phyloP scores from a whole-genome alignment of 1,139 yeast species.

The Saccharomyces hybrid region DNA sequence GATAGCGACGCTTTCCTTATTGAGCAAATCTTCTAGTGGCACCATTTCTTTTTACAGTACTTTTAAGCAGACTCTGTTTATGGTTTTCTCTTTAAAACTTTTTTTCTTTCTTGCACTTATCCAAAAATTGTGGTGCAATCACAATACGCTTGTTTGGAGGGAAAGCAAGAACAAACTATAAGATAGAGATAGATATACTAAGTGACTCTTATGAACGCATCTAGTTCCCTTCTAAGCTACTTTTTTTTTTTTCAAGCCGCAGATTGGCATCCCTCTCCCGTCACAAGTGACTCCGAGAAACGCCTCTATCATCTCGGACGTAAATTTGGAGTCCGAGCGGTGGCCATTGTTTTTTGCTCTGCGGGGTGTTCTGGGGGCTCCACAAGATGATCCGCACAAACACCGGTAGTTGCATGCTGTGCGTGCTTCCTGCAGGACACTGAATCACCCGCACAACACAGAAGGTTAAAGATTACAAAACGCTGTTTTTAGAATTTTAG shows the following conservation, averaged over 20 bases:
- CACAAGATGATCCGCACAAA: no score
- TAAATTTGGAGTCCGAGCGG: background rate
- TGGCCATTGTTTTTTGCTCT: background rate
- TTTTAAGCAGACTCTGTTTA: background rate
- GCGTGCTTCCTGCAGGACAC: background rate
- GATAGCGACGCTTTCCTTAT: constrained; percentile 11
- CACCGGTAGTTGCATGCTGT: no score
- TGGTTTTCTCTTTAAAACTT: background rate
- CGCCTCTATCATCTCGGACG: background rate
- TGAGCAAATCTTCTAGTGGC: constrained; percentile 16
- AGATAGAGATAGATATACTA: no score
- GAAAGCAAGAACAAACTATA: background rate
- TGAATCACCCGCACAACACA: background rate
- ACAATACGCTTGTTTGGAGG: background rate
- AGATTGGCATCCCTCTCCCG: background rate
- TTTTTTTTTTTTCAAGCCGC: background rate
- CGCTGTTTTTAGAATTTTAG: background rate
- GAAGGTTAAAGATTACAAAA: no score
- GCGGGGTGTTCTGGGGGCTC: background rate
- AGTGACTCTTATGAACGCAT: background rate
- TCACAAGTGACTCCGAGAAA: background rate
- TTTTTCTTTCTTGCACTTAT: background rate
- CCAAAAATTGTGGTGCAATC: background rate
- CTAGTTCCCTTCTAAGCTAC: background rate
- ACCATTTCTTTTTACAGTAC: constrained; percentile 8